Base-by-base conservation (phyloP, 2,329 filamentous ascomycete species). In the Talaromyces pinophilus region DNA sequence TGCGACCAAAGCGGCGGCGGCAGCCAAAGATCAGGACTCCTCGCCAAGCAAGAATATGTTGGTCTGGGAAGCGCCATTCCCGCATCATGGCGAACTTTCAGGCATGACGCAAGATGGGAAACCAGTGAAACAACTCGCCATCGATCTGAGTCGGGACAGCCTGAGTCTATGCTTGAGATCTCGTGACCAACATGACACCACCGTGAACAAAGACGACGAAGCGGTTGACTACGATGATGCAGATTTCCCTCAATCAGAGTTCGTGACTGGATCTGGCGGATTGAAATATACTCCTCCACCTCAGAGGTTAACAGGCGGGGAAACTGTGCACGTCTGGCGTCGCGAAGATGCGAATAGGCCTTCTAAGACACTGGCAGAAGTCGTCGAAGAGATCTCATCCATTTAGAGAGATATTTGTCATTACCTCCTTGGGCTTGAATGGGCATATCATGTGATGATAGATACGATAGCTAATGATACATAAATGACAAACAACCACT, bases 51-150 rank as follows among this genome's bases (percentile, higher is more conserved):
- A 46, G 8, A 60, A 13, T 11, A 15, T 46, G 35, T 7, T 60
- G 7, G 22, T 59, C 1, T 79, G 77, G 77, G 68, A 75, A 59
- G 70, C 73, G 1, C 67, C 67, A 7, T 68, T 68, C n/a, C 64
- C 67, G 44, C 55, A 68, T 33, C 60, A 68, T 15, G 64, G 67
- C 5, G 67, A 68, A 48, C 35, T 68, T 6, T 38, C 57, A 17
- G 64, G 64, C 28, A 7, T 62, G 7, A 59, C 38, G 7, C 48
- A 25, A 40, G 42, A 54, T n/a, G 57, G 54, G 0, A 40, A 40
- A 13, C 28, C 17, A 5, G 48, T 52, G 13, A 67, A 67, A 42
- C 66, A 59, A 35, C 5, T 68, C 10, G 59, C 54, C 15, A 64
- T 68, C 17, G 28, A 62, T 15, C 46, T 68, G 5, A 64, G 11